These are phyloP conservation scores for Petrea volubilis DNA, from an alignment of 257 asterid species.

Conservation along the genomic window DNA sequence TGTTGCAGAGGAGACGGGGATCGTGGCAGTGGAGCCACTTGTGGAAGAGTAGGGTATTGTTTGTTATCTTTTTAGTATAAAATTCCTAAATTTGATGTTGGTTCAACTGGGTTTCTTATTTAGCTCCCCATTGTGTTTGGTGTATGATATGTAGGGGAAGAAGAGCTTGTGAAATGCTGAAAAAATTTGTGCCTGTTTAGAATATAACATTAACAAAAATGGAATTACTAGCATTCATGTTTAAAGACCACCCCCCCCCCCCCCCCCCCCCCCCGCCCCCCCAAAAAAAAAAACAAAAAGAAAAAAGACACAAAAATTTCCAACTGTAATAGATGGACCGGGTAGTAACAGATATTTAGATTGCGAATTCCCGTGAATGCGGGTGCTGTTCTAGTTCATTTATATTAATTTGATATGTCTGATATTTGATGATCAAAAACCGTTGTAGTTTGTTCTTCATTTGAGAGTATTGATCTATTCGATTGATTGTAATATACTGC, in stretches of 20 bases:
- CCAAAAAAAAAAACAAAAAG: too few species aligned
- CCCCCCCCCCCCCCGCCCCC: too few species aligned
- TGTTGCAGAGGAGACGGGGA: slow-evolving; percentile 27
- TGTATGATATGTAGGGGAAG: neutral
- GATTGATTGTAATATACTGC: too few species aligned
- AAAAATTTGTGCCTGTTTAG: neutral
- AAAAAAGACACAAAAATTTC: too few species aligned
- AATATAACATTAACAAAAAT: neutral
- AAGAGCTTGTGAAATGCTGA: neutral
- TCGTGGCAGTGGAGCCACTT: slow-evolving; percentile 17
- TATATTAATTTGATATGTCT: too few species aligned
- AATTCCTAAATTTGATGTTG: neutral
- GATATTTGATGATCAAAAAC: too few species aligned
- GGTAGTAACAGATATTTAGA: too few species aligned
- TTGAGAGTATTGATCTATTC: too few species aligned
- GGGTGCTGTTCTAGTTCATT: too few species aligned
- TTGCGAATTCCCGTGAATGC: too few species aligned
- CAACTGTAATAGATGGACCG: too few species aligned
- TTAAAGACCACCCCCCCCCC: neutral
- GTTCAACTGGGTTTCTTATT: neutral
- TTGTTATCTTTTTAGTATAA: neutral
- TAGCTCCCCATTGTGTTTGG: neutral
- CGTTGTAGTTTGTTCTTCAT: too few species aligned
- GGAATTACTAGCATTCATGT: neutral
- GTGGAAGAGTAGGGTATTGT: slow-evolving; percentile 32